Base-by-base conservation (phyloP, 768 basidiomycete species). In the Suillus clintonianus region DNA sequence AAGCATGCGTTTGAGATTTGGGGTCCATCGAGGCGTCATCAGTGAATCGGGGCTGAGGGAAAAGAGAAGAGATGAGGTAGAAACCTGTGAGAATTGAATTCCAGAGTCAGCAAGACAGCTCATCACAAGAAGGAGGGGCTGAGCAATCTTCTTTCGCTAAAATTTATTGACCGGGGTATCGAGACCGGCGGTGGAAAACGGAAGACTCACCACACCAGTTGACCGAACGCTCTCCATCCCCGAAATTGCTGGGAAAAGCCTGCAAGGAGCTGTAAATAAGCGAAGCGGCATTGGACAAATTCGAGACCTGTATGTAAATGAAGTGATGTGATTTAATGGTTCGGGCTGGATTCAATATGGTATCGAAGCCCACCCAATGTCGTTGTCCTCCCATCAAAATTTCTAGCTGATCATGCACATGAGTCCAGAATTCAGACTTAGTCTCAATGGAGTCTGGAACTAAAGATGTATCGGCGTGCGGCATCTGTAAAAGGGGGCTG, bases 201-300 rank as follows among this genome's bases (percentile, higher is more conserved):
- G 34, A n/a, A 30, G 34, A 77, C 92, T 79, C 69, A 95, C 96
- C 96, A 79, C 90, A 90, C 96, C 95, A 98, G 72, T 97, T 97
- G 24, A 97, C 92, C 4, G 90, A 86, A 60, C 86, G 84, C 42
- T 84, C 78, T 5, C 75, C 79, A 41, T 70, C 69, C 34, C 92
- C 93, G 68, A 92, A 95, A 70, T 85, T 78, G 30, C 82, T 71
- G 14, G 80, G 77, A 66, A 89, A 96, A 17, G 87, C 87, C 54
- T 86, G 83, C 53, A 95, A 83, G 13, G 91, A 83, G 69, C 89
- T 87, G 79, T 87, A 97, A 48, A 97, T 83, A 59, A 96, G 76
- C 8, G 93, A 88, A 30, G 93, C 86, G 0, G 92, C 84, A 72
- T 96, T 97, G 48, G 94, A 86, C 24, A 95, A 82, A 73, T 94